Base-by-base conservation (phyloP, 2,329 filamentous ascomycete species). In the Arachnomyces sp. region DNA sequence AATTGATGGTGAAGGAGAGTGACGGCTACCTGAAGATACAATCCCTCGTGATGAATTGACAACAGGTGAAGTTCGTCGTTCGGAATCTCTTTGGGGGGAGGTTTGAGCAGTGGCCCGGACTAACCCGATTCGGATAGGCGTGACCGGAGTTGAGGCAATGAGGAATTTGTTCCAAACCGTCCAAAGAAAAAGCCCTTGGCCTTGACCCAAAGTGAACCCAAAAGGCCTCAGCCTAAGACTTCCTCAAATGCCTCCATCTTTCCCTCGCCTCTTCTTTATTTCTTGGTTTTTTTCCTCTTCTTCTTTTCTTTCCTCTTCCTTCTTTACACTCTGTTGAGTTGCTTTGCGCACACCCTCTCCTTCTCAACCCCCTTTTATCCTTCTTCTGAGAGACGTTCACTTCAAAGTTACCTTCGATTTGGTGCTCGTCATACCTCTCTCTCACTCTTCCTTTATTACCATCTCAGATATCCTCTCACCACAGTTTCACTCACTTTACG, bases 1-100 rank as follows among this genome's bases (percentile, higher is more conserved):
- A 48, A 51, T 45, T 59, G 59, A 60, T 54, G 59, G 60, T 54
- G 59, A 59, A 52, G 53, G 46, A 50, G 46, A 54, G 54, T 52
- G 53, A 53, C 54, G 53, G 58, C 57, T 25, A 25, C 21, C 54
- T 57, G 45, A 49, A 25, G 21, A 25, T 5, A 25, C 21, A 25
- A 25, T 25, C 21, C 21, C 9, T 25, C 21, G 21, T 25, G 48
- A 52, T 56, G 21, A 25, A 25, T 25, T 5, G 21, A 25, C 21
- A 25, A 25, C 21, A 25, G 52, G 56, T 57, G 57, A 54, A 54
- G 52, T 53, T 55, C 53, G 53, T 54, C 57, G 53, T 56, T 55
- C 54, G 51, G 31, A 18, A 17, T 31, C 15, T 52, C 49, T 54
- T 54, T n/a, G n/a, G n/a, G 5, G 21, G 21, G 21, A 25, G 21